Evolutionary conservation across 345 rosid species (phyloP).

Genomic region (Citropsis articulata): DNA sequence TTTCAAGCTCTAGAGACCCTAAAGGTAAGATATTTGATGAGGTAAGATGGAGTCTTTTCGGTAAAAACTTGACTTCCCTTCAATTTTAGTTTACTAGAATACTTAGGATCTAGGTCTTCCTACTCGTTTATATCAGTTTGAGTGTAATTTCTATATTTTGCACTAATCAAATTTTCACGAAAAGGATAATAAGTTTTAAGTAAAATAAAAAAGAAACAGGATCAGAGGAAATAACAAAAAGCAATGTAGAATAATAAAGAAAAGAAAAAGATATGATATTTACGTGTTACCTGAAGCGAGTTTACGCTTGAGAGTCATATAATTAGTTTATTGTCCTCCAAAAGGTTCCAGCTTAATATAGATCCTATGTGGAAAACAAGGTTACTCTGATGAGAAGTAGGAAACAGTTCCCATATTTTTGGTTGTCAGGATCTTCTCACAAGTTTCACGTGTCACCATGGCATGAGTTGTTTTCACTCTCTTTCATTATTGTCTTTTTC

Average conservation of each 20-base stretch:
- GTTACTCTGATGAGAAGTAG: not conserved
- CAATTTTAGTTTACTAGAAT: not conserved
- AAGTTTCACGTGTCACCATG: not conserved
- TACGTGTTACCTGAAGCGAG: not conserved
- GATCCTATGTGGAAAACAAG: not conserved
- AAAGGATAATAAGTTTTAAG: not conserved
- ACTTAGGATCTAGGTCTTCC: not conserved
- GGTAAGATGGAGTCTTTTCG: not conserved
- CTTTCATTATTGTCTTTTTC: too few relatives aligned
- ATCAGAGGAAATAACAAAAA: not conserved
- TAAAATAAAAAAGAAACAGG: not conserved
- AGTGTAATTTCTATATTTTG: not conserved
- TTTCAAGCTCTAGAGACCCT: not conserved
- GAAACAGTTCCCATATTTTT: not conserved
- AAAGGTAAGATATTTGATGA: not conserved
- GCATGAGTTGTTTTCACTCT: not conserved
- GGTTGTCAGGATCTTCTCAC: not conserved
- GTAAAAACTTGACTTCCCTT: not conserved
- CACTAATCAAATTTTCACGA: not conserved
- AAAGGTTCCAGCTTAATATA: not conserved
- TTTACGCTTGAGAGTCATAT: not conserved
- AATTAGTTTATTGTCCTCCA: not conserved
- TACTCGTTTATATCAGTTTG: not conserved
- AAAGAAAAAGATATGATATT: not conserved
- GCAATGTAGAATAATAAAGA: not conserved